These are phyloP conservation scores for Cladophialophora exuberans DNA, from an alignment of 2,329 filamentous ascomycete genomes.

Conservation along the genomic window DNA sequence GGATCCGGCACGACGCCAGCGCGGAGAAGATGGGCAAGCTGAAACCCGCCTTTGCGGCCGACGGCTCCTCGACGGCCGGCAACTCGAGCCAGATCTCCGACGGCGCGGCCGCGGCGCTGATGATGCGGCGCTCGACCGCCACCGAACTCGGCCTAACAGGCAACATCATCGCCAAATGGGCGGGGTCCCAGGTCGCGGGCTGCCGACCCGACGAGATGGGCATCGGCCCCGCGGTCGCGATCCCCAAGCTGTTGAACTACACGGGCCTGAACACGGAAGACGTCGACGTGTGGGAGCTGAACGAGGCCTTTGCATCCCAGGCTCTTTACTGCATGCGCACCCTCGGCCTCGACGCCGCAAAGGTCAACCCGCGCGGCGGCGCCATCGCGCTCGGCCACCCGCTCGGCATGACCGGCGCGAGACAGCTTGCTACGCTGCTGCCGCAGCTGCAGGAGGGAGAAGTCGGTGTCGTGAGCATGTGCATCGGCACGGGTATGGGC, in stretches of 20 bases:
- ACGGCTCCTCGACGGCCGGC: slow-evolving; percentile 80
- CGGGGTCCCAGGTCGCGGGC: slow-evolving; percentile 73
- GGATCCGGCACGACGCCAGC: slow-evolving; percentile 70
- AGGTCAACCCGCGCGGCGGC: slow-evolving; percentile 88
- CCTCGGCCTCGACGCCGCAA: slow-evolving; percentile 59
- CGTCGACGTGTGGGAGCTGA: slow-evolving; percentile 88
- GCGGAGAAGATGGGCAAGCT: slow-evolving; percentile 74
- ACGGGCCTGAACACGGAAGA: slow-evolving; percentile 70
- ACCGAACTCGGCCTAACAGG: slow-evolving; percentile 69
- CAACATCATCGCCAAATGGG: slow-evolving; percentile 80
- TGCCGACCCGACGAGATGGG: slow-evolving; percentile 94
- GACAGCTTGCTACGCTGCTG: slow-evolving; percentile 77
- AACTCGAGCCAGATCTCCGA: slow-evolving; percentile 86
- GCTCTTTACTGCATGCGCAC: slow-evolving; percentile 72
- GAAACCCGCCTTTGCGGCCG: slow-evolving; percentile 80
- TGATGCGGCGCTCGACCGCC: slow-evolving; percentile 84
- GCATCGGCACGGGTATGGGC: slow-evolving; percentile 80
- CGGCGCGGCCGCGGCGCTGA: slow-evolving; percentile 78
- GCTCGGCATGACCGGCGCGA: slow-evolving; percentile 82
- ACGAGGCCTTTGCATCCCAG: slow-evolving; percentile 74
- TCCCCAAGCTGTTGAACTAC: slow-evolving; percentile 75
- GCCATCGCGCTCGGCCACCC: slow-evolving; percentile 95
- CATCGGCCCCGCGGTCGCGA: slow-evolving; percentile 81
- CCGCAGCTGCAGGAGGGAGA: slow-evolving; percentile 69
- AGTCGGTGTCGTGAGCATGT: slow-evolving; percentile 89